Conservation (phyloP, 2,329 filamentous ascomycete genomes). For the Fusarium metavorans region DNA sequence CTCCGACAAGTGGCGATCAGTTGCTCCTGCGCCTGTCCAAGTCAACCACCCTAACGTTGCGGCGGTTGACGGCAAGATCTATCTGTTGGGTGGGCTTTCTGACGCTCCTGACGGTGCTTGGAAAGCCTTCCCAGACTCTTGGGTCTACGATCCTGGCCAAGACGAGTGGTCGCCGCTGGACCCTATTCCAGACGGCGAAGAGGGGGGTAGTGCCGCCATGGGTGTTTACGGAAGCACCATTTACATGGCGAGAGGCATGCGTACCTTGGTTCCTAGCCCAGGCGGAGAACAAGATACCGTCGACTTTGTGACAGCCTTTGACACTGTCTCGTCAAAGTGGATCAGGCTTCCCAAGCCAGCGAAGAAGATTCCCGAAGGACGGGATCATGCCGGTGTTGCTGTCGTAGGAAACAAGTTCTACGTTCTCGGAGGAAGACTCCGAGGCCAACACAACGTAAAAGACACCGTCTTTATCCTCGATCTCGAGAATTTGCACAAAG, state of each 20-base stretch:
- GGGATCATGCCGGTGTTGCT: constrained; percentile 50
- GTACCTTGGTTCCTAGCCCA: constrained; percentile 21
- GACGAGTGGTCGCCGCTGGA: constrained; percentile 46
- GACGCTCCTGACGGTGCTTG: constrained; percentile 41
- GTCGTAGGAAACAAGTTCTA: constrained; percentile 51
- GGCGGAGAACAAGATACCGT: constrained; percentile 44
- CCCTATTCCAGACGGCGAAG: constrained; percentile 42
- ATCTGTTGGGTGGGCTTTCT: constrained; percentile 53
- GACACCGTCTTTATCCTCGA: constrained; percentile 53
- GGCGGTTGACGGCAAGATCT: constrained; percentile 51
- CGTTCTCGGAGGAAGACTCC: constrained; percentile 51
- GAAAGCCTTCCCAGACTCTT: constrained; percentile 43
- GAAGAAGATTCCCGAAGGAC: constrained; percentile 46
- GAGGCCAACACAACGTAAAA: constrained; percentile 46
- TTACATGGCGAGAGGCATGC: constrained; percentile 54
- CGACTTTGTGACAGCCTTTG: constrained; percentile 47
- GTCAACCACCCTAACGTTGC: constrained; percentile 55
- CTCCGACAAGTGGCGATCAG: constrained; percentile 45
- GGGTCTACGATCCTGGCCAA: constrained; percentile 46
- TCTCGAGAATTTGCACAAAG: constrained; percentile 38
- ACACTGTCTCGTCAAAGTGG: constrained; percentile 46
- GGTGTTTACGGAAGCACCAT: constrained; percentile 47
- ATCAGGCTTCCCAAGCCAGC: constrained; percentile 40
- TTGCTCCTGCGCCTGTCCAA: constrained; percentile 43
- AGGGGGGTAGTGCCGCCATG: constrained; percentile 49